Conservation (phyloP, 2,329 filamentous ascomycete species). For the Lachnum nothofagi region DNA sequence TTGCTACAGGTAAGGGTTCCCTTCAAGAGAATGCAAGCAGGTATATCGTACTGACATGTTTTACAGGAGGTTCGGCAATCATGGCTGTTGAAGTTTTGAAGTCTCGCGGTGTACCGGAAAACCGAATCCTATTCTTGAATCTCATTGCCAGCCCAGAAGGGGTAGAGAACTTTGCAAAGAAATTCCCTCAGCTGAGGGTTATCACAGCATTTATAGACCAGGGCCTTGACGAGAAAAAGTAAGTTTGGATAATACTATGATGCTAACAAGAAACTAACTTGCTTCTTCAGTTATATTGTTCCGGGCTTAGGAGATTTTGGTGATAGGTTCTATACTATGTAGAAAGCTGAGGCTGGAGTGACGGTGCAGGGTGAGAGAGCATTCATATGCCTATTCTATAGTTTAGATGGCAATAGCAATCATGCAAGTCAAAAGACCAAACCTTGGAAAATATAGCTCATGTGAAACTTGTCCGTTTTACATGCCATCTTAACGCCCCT, state of each 20-base stretch:
- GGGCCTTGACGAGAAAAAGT: constrained; percentile 98
- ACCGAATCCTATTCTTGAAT: constrained; percentile 93
- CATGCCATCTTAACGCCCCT: constrained; percentile 12
- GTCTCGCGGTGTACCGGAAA: constrained; percentile 84
- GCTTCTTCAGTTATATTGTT: constrained; percentile 72
- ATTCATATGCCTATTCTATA: not conserved
- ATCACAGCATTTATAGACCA: constrained; percentile 95
- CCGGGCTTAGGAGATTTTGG: constrained; percentile 93
- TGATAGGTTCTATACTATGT: constrained; percentile 92
- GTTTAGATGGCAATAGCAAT: no score
- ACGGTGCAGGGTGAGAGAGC: no score
- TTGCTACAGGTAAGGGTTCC: constrained; percentile 71
- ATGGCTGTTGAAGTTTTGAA: constrained; percentile 96
- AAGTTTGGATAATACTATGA: constrained; percentile 36
- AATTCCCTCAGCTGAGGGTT: constrained; percentile 82
- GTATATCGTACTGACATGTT: not conserved
- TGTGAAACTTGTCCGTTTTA: constrained; percentile 6
- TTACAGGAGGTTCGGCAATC: constrained; percentile 79
- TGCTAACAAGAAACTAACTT: constrained; percentile 16
- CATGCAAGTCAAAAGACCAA: not conserved
- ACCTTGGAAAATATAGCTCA: not conserved
- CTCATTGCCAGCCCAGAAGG: constrained; percentile 96
- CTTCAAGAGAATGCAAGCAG: not conserved
- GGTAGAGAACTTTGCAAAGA: constrained; percentile 79
- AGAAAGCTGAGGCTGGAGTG: constrained; percentile 23